Conservation (phyloP, 83 land plant species). For the Picea mariana region DNA sequence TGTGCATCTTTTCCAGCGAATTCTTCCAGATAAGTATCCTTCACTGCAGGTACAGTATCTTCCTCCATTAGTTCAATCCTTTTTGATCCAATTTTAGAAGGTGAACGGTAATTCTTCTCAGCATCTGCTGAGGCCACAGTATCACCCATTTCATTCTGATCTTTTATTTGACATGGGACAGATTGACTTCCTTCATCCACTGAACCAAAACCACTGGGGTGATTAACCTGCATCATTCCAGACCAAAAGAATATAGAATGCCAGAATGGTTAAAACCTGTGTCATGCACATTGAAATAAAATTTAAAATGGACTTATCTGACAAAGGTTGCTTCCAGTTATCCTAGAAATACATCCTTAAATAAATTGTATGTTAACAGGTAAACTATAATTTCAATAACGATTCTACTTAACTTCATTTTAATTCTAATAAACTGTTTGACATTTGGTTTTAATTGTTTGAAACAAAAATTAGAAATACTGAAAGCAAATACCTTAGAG, state of each 20-base stretch:
- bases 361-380: no score
- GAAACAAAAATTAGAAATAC: no score
- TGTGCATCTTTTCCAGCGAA: neutral
- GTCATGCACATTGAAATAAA: neutral
- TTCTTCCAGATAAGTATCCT: neutral
- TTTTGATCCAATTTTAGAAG: neutral
- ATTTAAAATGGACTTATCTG: neutral
- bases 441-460: no score
- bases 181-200: neutral
- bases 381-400: no score
- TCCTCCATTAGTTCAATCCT: neutral
- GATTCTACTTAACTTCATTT: no score
- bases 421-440: no score
- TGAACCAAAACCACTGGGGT: neutral
- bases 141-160: no score
- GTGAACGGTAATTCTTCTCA: no score
- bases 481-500: slow-evolving; percentile 9
- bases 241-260: neutral
- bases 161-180: no score
- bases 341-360: no score
- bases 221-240: neutral
- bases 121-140: no score
- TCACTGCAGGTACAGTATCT: neutral
- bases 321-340: neutral
- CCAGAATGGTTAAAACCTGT: neutral